Percentiles rank a stretch among this genome's conserved stretches.
These are phyloP conservation scores for Daldinia decipiens DNA, from an alignment of 495 filamentous ascomycete genomes.

Conservation along the genomic window DNA sequence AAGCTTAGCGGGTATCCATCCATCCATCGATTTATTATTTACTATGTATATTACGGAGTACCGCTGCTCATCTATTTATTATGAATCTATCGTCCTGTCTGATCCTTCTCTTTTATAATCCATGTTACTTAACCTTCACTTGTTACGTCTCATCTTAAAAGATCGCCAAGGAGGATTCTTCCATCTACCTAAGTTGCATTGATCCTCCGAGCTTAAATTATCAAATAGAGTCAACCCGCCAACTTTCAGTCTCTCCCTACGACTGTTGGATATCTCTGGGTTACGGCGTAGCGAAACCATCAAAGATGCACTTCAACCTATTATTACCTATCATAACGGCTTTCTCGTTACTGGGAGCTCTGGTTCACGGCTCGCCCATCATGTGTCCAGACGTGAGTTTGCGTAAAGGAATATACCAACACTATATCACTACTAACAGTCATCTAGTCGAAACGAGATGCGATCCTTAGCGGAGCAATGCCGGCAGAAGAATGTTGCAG, in stretches of 20 bases:
- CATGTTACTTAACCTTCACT: conserved; percentile 10
- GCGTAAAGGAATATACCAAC: background rate
- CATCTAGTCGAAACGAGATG: conserved; percentile 57
- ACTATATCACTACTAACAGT: conserved; percentile 22
- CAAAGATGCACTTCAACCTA: conserved; percentile 43
- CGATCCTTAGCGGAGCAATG: conserved; percentile 56
- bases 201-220: conserved; percentile 18
- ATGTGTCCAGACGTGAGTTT: conserved; percentile 52
- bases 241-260: background rate
- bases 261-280: conserved; percentile 15
- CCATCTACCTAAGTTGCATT: conserved; percentile 11
- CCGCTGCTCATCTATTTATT: conserved; percentile 20
- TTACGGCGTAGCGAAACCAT: conserved; percentile 2
- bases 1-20: conserved; percentile 39
- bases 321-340: conserved; percentile 36
- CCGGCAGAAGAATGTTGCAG: conserved; percentile 60
- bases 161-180: conserved; percentile 27
- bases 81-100: background rate
- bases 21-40: conserved; percentile 19
- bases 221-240: conserved; percentile 26
- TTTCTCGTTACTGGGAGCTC: conserved; percentile 31
- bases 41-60: conserved; percentile 37
- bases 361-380: conserved; percentile 46
- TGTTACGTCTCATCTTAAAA: conserved; percentile 23
- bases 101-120: conserved; percentile 26